Conservation (phyloP, 1,284 basidiomycete species). For the Moesziomyces globuligerus region DNA sequence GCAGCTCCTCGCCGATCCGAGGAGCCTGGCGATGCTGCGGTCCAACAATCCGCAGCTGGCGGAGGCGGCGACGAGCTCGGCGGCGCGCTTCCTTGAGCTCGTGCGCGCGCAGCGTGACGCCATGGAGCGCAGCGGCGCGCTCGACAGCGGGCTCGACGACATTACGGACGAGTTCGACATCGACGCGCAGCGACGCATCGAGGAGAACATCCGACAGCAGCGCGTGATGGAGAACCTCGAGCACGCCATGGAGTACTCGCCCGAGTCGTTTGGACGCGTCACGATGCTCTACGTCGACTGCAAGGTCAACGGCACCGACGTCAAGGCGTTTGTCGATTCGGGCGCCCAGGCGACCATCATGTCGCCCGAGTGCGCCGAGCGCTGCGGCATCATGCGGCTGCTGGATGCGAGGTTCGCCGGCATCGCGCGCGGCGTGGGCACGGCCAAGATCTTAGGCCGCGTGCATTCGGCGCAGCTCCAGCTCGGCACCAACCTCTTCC, state of each 20-base stretch:
- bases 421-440: conserved; percentile 93
- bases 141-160: conserved; percentile 69
- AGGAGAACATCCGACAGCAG: conserved; percentile 90
- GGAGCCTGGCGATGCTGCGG: conserved; percentile 79
- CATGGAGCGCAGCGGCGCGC: conserved; percentile 76
- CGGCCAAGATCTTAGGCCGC: conserved; percentile 90
- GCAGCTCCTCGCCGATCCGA: conserved; percentile 84
- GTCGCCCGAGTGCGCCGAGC: conserved; percentile 92
- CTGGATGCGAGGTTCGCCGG: conserved; percentile 88
- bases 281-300: conserved; percentile 93
- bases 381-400: conserved; percentile 93
- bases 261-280: conserved; percentile 92
- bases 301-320: conserved; percentile 82
- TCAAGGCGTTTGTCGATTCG: conserved; percentile 97
- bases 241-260: conserved; percentile 70
- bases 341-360: conserved; percentile 97
- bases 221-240: conserved; percentile 78
- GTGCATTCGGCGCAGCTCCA: conserved; percentile 91
- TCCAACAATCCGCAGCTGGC: conserved; percentile 64
- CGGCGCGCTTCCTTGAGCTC: conserved; percentile 30
- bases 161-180: conserved; percentile 81
- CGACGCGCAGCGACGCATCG: conserved; percentile 83
- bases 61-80: conserved; percentile 21
- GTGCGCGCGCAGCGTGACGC: conserved; percentile 38
- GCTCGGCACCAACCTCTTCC: conserved; percentile 77